These are phyloP conservation scores for Exophiala sp. DNA, from an alignment of 2,329 filamentous ascomycete genomes.

Conservation along the genomic window DNA sequence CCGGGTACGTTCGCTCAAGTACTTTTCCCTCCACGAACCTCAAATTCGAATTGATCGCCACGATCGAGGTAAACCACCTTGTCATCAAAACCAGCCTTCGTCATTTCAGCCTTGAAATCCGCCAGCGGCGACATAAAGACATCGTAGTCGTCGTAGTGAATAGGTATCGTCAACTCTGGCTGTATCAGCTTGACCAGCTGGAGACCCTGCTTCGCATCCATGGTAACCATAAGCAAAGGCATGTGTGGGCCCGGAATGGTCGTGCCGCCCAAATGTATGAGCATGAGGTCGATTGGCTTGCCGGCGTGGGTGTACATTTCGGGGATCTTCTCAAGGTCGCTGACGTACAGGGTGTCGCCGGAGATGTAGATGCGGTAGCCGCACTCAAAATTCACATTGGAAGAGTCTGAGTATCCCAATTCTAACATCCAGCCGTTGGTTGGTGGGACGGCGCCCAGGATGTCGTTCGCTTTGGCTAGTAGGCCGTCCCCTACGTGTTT, in stretches of 20 bases:
- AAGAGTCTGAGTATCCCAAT: slow-evolving; percentile 47
- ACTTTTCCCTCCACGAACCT: slow-evolving; percentile 34
- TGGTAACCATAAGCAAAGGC: slow-evolving; percentile 64
- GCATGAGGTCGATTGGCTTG: slow-evolving; percentile 61
- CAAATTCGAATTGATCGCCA: slow-evolving; percentile 56
- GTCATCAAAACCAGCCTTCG: slow-evolving; percentile 48
- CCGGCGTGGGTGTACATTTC: slow-evolving; percentile 46
- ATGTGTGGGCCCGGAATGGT: slow-evolving; percentile 59
- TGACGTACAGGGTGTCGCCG: slow-evolving; percentile 61
- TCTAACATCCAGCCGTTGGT: slow-evolving; percentile 67
- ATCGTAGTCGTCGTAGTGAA: slow-evolving; percentile 64
- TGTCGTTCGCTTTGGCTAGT: slow-evolving; percentile 43
- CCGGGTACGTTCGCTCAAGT: not conserved
- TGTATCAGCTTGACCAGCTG: slow-evolving; percentile 58
- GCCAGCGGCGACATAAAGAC: slow-evolving; percentile 58
- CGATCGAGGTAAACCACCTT: slow-evolving; percentile 61
- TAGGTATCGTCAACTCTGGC: slow-evolving; percentile 60
- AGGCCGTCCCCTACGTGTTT: slow-evolving; percentile 57
- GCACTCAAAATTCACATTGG: slow-evolving; percentile 36
- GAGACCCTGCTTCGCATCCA: slow-evolving; percentile 63
- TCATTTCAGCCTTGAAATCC: slow-evolving; percentile 58
- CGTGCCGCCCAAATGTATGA: slow-evolving; percentile 63
- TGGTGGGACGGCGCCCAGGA: slow-evolving; percentile 53
- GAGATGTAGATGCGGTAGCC: slow-evolving; percentile 64
- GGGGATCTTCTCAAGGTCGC: slow-evolving; percentile 61